Base-by-base conservation (phyloP, 116 monocot species). In the Dioscorea cayenensis region DNA sequence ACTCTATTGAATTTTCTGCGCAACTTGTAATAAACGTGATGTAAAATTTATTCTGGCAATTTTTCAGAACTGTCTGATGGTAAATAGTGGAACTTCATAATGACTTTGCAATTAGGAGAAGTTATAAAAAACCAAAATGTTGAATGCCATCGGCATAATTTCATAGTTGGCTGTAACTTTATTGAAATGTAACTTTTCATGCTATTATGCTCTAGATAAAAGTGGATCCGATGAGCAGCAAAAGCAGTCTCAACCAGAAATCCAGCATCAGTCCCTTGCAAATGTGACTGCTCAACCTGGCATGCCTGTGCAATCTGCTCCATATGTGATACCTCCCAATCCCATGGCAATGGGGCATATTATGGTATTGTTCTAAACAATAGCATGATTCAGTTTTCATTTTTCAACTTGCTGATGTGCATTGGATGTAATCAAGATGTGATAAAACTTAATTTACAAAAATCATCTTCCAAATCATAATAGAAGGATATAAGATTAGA, bases 141-240 rank as follows among this genome's bases (percentile, higher is more conserved):
- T 43, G 43, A 43, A 43, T 43, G 43, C 12, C 43, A 43, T 9
- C 6, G 7, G 43, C 6, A 12, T 12, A 9, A 43, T 43, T 43
- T 43, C 43, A 43, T 9, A 43, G 12, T 43, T 7, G 43, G 11
- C 7, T 0, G 12, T 43, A 43, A 12, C 43, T 43, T 43, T 8
- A 10, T 12, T 64, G 55, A 55, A n/a, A 18, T 17, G 17, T 5
- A 55, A 55, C 14, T 64, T 5, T 64, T 64, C 23, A 14, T 29
- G 29, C 7, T 64, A 29, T 64, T 14, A 27, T 64, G 23, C 27
- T 6, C 19, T 66, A 66, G 77, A 80, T 70, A 65, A 76, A 22
- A 55, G 66, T 37, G 73, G 67, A 51, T 19, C 76, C 22, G 71
- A 80, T 73, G 84, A 84, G 29, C 84, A 70, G 55, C 80, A 67